These are phyloP conservation scores for Cystofilobasidium capitatum DNA, from an alignment of 768 basidiomycete species.

Conservation along the genomic window DNA sequence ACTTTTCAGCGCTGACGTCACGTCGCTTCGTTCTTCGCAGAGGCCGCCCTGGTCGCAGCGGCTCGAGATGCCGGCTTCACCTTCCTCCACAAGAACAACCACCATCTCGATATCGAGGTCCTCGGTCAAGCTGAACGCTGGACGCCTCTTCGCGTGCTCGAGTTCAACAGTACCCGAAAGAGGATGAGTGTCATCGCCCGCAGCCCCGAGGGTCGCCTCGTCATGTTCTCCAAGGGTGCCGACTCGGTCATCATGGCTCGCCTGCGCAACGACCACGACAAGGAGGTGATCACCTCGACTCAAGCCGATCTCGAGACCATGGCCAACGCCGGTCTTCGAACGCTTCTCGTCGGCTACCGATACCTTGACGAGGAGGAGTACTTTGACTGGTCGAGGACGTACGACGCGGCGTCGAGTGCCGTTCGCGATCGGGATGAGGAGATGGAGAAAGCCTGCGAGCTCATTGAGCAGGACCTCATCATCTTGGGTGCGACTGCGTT, in stretches of 20 bases:
- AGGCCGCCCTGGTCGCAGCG: conserved; percentile 83
- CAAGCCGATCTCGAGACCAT: conserved; percentile 81
- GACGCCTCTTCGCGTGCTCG: conserved; percentile 66
- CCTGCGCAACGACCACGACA: conserved; percentile 65
- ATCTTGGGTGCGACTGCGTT: conserved; percentile 91
- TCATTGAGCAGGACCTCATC: conserved; percentile 69
- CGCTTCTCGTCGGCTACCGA: conserved; percentile 77
- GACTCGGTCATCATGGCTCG: conserved; percentile 89
- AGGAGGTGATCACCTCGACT: conserved; percentile 62
- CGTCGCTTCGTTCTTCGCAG: conserved; percentile 57
- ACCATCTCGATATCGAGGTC: conserved; percentile 70
- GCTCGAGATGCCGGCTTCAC: conserved; percentile 90
- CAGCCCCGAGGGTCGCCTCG: conserved; percentile 65
- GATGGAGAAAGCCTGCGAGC: conserved; percentile 74
- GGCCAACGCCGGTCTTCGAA: conserved; percentile 84
- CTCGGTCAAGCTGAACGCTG: conserved; percentile 65
- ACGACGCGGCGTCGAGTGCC: conserved; percentile 71
- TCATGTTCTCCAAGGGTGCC: conserved; percentile 93
- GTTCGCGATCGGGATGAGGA: conserved; percentile 77
- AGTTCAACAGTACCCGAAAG: conserved; percentile 90
- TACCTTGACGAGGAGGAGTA: conserved; percentile 76
- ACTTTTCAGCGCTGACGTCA: background rate
- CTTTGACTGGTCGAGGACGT: conserved; percentile 61
- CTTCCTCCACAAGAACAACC: conserved; percentile 66
- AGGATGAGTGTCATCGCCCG: conserved; percentile 90